Evolutionary conservation across 2,329 filamentous ascomycete species (phyloP).

Genomic region (Endoconidiophora polonica): DNA sequence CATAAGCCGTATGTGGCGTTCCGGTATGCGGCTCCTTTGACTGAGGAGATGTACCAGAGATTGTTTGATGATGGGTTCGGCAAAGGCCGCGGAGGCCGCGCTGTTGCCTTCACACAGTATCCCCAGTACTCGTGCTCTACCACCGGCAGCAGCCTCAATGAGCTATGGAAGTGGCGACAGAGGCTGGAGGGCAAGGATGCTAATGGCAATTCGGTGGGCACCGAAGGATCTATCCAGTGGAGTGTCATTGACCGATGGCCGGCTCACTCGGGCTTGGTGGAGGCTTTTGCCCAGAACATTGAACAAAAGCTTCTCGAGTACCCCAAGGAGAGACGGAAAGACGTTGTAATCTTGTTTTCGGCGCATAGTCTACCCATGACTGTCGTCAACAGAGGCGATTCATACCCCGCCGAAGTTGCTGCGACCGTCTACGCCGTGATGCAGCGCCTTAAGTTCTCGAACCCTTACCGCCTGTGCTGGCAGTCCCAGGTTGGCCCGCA

Average conservation of each 20-base stretch:
- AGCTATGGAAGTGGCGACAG: conserved; percentile 93
- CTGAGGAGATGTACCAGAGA: conserved; percentile 78
- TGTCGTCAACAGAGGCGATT: conserved; percentile 88
- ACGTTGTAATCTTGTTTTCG: conserved; percentile 80
- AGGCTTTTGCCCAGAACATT: conserved; percentile 86
- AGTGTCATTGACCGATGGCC: conserved; percentile 98
- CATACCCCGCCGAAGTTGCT: conserved; percentile 88
- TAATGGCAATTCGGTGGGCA: conserved; percentile 16
- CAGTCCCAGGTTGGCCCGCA: conserved; percentile 94
- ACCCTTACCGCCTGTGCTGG: conserved; percentile 91
- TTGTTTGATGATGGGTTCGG: conserved; percentile 83
- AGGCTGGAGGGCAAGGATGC: conserved; percentile 63
- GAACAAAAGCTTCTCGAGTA: conserved; percentile 73
- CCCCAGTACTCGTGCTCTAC: conserved; percentile 97
- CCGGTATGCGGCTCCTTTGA: conserved; percentile 82
- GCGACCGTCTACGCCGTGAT: conserved; percentile 97
- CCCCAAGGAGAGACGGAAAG: conserved; percentile 58
- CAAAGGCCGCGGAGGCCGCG: conserved; percentile 72
- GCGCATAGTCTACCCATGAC: conserved; percentile 95
- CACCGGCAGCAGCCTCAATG: conserved; percentile 88
- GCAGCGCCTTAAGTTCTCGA: conserved; percentile 69
- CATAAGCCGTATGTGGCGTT: conserved; percentile 98
- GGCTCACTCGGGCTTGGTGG: conserved; percentile 72
- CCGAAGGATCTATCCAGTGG: conserved; percentile 67
- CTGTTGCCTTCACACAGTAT: conserved; percentile 95